Percentiles rank a stretch among this genome's conserved stretches.
These are phyloP conservation scores for Melampsora occidentalis DNA, from an alignment of 1,284 basidiomycete species.

Conservation along the genomic window DNA sequence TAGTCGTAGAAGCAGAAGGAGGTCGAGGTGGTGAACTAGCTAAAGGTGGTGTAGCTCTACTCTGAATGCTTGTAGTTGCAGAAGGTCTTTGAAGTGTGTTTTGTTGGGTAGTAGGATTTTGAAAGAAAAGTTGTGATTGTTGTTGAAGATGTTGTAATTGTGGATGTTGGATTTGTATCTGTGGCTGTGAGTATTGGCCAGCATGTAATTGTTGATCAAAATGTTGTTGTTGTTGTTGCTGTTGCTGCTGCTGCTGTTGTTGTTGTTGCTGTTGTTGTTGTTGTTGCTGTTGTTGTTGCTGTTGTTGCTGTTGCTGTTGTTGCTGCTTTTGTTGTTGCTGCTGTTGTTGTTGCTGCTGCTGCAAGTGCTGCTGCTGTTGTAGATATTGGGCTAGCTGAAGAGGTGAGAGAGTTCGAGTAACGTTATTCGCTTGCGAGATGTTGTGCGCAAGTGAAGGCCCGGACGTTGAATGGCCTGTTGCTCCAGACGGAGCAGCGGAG, in stretches of 20 bases:
- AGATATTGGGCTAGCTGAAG: slow-evolving; percentile 34
- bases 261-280: slow-evolving; percentile 9
- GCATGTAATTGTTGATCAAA: slow-evolving; percentile 20
- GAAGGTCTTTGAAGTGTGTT: slow-evolving; percentile 16
- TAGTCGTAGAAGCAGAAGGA: too few species aligned
- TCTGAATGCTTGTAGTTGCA: slow-evolving; percentile 6
- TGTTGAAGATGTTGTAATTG: slow-evolving; percentile 4
- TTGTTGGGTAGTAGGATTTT: slow-evolving; percentile 13
- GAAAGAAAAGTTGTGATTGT: slow-evolving; percentile 10
- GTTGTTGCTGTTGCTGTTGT: slow-evolving; percentile 24
- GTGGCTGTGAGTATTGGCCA: too few species aligned
- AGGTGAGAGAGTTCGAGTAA: slow-evolving; percentile 23
- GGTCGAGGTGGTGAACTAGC: background rate
- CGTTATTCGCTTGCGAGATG: slow-evolving; percentile 7
- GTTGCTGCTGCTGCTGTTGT: slow-evolving; percentile 26
- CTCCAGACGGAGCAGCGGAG: slow-evolving; percentile 11
- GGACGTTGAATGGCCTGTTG: slow-evolving; percentile 14
- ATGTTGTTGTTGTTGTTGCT: slow-evolving; percentile 8
- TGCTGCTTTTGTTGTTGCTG: slow-evolving; percentile 39
- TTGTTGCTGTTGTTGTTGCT: slow-evolving; percentile 19
- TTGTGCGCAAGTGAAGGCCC: slow-evolving; percentile 12
- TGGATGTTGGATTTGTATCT: background rate
- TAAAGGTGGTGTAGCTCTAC: slow-evolving; percentile 25
- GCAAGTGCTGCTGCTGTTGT: slow-evolving; percentile 35
- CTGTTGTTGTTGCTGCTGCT: slow-evolving; percentile 26